These are phyloP conservation scores for Botrytis squamosa DNA, from an alignment of 2,329 filamentous ascomycete species.

Conservation along the genomic window DNA sequence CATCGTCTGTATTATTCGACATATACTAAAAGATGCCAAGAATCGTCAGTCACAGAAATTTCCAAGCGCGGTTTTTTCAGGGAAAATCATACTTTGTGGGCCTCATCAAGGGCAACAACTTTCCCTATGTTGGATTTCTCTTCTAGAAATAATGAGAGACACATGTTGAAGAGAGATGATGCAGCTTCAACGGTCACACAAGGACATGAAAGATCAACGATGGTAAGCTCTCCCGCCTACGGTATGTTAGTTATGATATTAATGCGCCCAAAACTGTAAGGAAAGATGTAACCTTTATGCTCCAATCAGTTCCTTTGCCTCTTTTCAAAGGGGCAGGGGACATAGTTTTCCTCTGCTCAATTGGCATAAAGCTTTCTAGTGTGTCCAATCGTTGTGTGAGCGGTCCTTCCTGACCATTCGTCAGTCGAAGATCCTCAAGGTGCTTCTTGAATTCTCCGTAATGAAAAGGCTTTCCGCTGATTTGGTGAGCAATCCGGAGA, in stretches of 20 bases:
- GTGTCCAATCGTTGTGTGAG: conserved; percentile 60
- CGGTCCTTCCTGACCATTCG: conserved; percentile 50
- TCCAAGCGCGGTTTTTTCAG: not conserved
- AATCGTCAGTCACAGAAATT: not conserved
- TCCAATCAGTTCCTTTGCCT: conserved; percentile 31
- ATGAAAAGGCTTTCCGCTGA: conserved; percentile 41
- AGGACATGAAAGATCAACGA: conserved; percentile 72
- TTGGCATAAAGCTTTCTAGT: conserved; percentile 62
- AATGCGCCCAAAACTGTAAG: not conserved
- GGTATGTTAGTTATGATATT: not conserved
- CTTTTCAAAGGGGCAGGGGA: not conserved
- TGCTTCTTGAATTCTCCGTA: conserved; percentile 45
- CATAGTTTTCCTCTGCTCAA: conserved; percentile 20
- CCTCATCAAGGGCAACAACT: conserved; percentile 71
- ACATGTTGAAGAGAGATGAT: conserved; percentile 72
- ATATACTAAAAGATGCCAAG: conserved; percentile 49
- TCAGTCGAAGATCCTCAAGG: conserved; percentile 44
- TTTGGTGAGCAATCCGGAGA: conserved; percentile 46
- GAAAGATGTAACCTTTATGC: conserved; percentile 16
- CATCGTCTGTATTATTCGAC: conserved; percentile 52
- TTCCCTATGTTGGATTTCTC: conserved; percentile 50
- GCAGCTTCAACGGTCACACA: conserved; percentile 66
- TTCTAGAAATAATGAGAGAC: conserved; percentile 64
- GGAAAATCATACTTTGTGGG: conserved; percentile 59
- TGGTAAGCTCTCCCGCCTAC: conserved; percentile 54